These are phyloP conservation scores for Goniomonas avonlea DNA, from an alignment of 78 protist genomes.

Conservation along the genomic window DNA sequence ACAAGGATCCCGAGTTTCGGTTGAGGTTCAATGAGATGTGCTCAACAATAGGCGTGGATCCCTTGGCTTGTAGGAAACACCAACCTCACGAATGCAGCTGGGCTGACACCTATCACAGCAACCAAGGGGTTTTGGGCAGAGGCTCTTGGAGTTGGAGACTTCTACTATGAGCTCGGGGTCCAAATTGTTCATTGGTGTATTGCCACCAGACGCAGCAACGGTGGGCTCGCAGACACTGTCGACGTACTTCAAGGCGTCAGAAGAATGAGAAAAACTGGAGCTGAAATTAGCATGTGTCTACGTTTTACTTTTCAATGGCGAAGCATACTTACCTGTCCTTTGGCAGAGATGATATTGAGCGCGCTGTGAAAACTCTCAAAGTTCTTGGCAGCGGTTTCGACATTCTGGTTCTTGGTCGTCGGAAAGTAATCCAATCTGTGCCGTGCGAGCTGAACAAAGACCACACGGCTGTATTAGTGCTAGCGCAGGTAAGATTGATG, in stretches of 20 bases:
- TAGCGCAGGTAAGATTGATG: too few species aligned
- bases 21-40: constrained; percentile 79
- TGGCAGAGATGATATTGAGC: constrained; percentile 68
- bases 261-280: background rate
- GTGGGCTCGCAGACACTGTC: constrained; percentile 74
- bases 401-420: constrained; percentile 33
- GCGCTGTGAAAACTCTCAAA: constrained; percentile 60
- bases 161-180: constrained; percentile 85
- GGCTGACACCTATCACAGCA: constrained; percentile 27
- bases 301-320: background rate
- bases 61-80: constrained; percentile 68
- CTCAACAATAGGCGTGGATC: constrained; percentile 81
- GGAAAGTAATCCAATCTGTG: constrained; percentile 63
- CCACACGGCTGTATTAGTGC: constrained; percentile 4
- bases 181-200: constrained; percentile 82
- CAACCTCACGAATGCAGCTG: background rate
- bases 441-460: constrained; percentile 77
- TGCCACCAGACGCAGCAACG: constrained; percentile 59
- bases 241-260: background rate
- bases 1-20: constrained; percentile 77
- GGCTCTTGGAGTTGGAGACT: constrained; percentile 88
- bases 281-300: background rate
- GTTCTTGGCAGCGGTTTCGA: constrained; percentile 57
- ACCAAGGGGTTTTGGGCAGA: constrained; percentile 90
- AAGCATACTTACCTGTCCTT: background rate